Evolutionary conservation across 1,284 basidiomycete genomes (phyloP).

Genomic region (Bondarzewia mesenterica): DNA sequence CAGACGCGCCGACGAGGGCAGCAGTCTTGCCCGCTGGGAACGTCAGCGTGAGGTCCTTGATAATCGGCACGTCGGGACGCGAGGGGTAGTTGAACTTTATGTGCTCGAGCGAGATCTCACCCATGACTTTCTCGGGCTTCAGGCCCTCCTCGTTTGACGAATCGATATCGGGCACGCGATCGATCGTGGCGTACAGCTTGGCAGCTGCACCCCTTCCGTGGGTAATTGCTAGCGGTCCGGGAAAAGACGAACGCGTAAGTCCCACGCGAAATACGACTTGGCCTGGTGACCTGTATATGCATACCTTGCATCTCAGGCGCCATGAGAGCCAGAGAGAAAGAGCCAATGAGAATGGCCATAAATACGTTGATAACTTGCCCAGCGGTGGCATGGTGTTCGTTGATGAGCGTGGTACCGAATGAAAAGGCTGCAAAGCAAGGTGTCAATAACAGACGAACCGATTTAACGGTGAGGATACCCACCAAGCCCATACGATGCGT

Average conservation of each 20-base stretch:
- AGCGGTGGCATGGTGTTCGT: slow-evolving; percentile 48
- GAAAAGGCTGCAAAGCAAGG: slow-evolving; percentile 47
- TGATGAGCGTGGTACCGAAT: slow-evolving; percentile 81
- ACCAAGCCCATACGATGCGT: slow-evolving; percentile 63
- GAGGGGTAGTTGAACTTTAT: slow-evolving; percentile 91
- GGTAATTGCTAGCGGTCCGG: slow-evolving; percentile 48
- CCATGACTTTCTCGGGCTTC: slow-evolving; percentile 65
- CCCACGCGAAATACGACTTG: not conserved
- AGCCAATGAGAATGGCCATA: slow-evolving; percentile 81
- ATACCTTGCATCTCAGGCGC: slow-evolving; percentile 77
- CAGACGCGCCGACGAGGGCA: slow-evolving; percentile 87
- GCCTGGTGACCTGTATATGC: too few species aligned
- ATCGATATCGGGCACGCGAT: slow-evolving; percentile 82
- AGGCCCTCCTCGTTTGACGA: slow-evolving; percentile 65
- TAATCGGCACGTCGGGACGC: slow-evolving; percentile 76
- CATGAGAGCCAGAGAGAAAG: slow-evolving; percentile 76
- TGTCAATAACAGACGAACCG: not conserved
- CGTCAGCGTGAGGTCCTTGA: slow-evolving; percentile 63
- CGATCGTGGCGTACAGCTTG: slow-evolving; percentile 89
- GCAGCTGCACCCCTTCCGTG: slow-evolving; percentile 85
- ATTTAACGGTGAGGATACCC: slow-evolving; percentile 12
- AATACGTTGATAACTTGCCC: slow-evolving; percentile 79
- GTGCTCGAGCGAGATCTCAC: slow-evolving; percentile 71
- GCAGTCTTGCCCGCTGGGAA: slow-evolving; percentile 77
- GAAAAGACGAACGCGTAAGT: not conserved